Percentiles rank a stretch among this genome's conserved stretches.
Evolutionary conservation across 805 yeast species (phyloP).

Genomic region (Zygotorulaspora florentina): DNA sequence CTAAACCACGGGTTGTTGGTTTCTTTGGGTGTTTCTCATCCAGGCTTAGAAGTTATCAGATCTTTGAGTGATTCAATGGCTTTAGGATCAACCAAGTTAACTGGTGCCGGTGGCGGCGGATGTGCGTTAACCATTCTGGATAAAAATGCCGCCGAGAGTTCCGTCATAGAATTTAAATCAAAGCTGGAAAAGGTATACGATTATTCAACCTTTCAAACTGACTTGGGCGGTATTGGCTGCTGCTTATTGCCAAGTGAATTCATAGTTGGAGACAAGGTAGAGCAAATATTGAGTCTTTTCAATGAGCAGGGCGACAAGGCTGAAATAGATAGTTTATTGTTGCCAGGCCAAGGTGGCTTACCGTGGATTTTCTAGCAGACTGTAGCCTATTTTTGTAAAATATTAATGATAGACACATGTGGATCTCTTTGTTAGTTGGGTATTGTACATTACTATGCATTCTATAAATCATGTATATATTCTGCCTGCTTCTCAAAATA

Average conservation of each 20-base stretch:
- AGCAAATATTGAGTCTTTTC: slow-evolving; percentile 12
- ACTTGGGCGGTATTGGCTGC: slow-evolving; percentile 89
- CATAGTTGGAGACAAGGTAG: slow-evolving; percentile 8
- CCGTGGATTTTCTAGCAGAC: slow-evolving; percentile 15
- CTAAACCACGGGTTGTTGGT: slow-evolving; percentile 85
- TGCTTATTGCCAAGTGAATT: slow-evolving; percentile 27
- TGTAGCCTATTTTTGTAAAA: not conserved
- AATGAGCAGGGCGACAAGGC: slow-evolving; percentile 10
- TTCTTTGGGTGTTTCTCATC: slow-evolving; percentile 88
- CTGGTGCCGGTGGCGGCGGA: slow-evolving; percentile 99
- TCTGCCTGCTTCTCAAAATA: not conserved
- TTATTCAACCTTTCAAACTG: slow-evolving; percentile 72
- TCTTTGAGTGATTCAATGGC: slow-evolving; percentile 55
- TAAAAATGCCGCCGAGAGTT: slow-evolving; percentile 38
- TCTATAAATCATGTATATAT: not conserved
- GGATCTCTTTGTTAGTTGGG: not conserved
- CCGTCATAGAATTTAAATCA: slow-evolving; percentile 33
- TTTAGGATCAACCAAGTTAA: slow-evolving; percentile 85
- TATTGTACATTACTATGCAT: not conserved
- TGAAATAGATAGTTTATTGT: slow-evolving; percentile 13
- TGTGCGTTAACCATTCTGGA: slow-evolving; percentile 86
- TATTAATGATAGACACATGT: not conserved
- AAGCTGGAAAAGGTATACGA: slow-evolving; percentile 42
- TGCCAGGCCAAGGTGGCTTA: slow-evolving; percentile 16
- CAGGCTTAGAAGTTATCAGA: slow-evolving; percentile 75